phyloP scores from a whole-genome alignment of 805 yeast genomes.

The Saccharomycopsis olivae region DNA sequence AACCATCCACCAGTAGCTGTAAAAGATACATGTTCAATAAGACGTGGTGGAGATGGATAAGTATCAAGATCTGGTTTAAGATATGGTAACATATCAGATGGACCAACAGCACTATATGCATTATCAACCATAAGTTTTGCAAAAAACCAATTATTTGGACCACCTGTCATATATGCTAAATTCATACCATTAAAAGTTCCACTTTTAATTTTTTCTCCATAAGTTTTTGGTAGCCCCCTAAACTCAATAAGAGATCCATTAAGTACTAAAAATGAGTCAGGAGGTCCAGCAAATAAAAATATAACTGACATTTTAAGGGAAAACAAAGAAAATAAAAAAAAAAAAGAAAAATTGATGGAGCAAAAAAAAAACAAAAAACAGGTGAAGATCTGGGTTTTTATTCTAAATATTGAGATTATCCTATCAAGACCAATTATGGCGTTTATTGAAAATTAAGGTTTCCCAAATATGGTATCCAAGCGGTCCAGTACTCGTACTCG shows the following conservation, averaged over 20 bases:
- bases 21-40: constrained; percentile 1
- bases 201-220: background rate
- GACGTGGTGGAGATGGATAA: constrained; percentile 1
- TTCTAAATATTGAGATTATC: no score
- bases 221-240: background rate
- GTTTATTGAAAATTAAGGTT: no score
- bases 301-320: no score
- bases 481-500: no score
- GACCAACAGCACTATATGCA: constrained; percentile 1
- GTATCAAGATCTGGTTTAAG: background rate
- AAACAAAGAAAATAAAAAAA: no score
- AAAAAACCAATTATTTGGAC: constrained; percentile 1
- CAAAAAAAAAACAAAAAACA: no score
- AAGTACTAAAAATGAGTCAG: constrained; percentile 1
- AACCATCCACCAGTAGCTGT: constrained; percentile 1
- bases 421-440: no score
- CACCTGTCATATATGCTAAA: constrained; percentile 1
- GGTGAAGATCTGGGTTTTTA: no score
- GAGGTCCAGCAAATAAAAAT: no score
- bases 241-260: constrained; percentile 1
- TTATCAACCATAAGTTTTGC: background rate
- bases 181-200: constrained; percentile 1
- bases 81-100: constrained; percentile 1
- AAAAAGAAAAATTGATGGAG: no score
- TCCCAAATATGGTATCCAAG: no score